A percentile compares a stretch with the other conserved stretches of the same genome.
phyloP scores from a whole-genome alignment of 2,329 filamentous ascomycete genomes.

The Fusarium redolens region DNA sequence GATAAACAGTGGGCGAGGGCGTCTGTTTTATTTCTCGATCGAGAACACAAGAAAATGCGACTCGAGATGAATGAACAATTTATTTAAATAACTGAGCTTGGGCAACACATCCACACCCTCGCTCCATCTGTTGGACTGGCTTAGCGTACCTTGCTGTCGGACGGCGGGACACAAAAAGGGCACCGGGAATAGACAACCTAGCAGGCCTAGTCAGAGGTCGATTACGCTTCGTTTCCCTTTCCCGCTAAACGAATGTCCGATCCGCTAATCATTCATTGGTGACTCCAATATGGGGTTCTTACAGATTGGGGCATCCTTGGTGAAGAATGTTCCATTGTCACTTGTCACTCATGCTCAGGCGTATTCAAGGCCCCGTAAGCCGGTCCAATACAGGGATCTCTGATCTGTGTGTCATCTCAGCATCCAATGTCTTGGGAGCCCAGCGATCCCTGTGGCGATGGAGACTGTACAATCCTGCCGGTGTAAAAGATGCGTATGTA shows the following conservation, averaged over 20 bases:
- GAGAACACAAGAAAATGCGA: conserved; percentile 16
- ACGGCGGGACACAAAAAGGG: conserved; percentile 42
- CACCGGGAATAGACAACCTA: conserved; percentile 27
- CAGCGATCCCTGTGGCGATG: not conserved
- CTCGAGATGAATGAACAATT: conserved; percentile 22
- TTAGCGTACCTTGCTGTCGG: conserved; percentile 33
- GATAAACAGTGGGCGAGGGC: not conserved
- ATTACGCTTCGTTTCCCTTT: conserved; percentile 8
- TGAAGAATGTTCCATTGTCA: conserved; percentile 2
- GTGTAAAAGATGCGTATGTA: conserved; percentile 1
- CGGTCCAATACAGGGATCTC: not conserved
- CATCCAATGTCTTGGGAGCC: not conserved
- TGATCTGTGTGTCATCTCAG: not conserved
- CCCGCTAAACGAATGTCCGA: conserved; percentile 23
- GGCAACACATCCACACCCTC: conserved; percentile 9
- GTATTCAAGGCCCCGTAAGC: not conserved
- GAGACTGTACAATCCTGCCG: not conserved
- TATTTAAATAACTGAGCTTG: conserved; percentile 32
- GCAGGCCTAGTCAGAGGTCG: not conserved
- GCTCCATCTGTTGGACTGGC: conserved; percentile 12
- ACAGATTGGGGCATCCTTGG: not conserved
- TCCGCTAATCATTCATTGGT: conserved; percentile 8
- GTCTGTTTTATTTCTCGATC: conserved; percentile 6
- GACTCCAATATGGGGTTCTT: not conserved
- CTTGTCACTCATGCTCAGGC: not conserved